These are phyloP conservation scores for Aspergillus aculeatinus DNA, from an alignment of 2,329 filamentous ascomycete species.

Conservation along the genomic window DNA sequence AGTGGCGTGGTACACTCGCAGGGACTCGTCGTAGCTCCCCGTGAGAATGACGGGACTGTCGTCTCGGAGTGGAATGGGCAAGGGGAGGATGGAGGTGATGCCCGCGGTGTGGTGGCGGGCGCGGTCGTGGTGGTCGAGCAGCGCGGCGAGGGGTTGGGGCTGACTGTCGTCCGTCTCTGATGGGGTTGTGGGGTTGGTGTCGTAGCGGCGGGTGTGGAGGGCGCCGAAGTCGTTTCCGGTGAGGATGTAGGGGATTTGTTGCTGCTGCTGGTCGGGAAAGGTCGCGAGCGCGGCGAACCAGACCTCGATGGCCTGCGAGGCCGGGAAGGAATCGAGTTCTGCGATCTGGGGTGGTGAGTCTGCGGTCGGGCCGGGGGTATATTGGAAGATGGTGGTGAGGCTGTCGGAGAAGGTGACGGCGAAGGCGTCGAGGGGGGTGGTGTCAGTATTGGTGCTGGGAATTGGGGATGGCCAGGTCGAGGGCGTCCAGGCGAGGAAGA, in stretches of 20 bases:
- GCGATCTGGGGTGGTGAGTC: conserved; percentile 6
- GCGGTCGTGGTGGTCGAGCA: conserved; percentile 44
- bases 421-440: conserved; percentile 47
- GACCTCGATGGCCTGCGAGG: conserved; percentile 37
- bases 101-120: conserved; percentile 71
- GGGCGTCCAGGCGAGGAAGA: conserved; percentile 75
- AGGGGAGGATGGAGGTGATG: conserved; percentile 79
- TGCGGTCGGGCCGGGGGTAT: not conserved
- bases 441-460: conserved; percentile 10
- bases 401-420: conserved; percentile 72
- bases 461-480: conserved; percentile 25
- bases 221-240: conserved; percentile 43
- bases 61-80: conserved; percentile 47
- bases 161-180: not conserved
- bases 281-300: conserved; percentile 40
- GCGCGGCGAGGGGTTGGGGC: conserved; percentile 16
- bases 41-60: conserved; percentile 66
- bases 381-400: conserved; percentile 56
- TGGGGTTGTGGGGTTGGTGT: not conserved
- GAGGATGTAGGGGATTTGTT: conserved; percentile 31
- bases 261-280: conserved; percentile 9
- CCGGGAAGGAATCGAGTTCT: conserved; percentile 29
- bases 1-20: conserved; percentile 60
- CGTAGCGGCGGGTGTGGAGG: conserved; percentile 33
- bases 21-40: conserved; percentile 85